These are phyloP conservation scores for Auricularia sp. DNA, from an alignment of 768 basidiomycete species.

Conservation along the genomic window DNA sequence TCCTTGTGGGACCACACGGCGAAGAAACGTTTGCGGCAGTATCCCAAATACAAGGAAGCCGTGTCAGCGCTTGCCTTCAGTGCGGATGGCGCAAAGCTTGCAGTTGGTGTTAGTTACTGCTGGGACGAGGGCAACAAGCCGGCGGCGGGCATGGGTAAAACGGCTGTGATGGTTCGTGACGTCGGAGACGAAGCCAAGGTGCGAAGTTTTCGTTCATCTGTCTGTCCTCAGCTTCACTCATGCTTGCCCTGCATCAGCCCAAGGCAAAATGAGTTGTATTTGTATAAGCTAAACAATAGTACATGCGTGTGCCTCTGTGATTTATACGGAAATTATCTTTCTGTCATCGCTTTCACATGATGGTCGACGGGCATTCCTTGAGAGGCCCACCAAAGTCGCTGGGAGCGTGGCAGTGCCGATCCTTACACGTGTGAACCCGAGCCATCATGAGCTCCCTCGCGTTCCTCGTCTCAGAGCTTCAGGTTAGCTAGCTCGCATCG, in stretches of 20 bases:
- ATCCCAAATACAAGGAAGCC: slow-evolving; percentile 62
- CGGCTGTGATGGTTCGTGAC: slow-evolving; percentile 49
- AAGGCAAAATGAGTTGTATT: neutral
- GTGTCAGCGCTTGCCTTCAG: slow-evolving; percentile 80
- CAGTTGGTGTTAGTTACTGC: slow-evolving; percentile 78
- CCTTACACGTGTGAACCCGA: neutral
- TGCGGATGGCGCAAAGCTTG: slow-evolving; percentile 70
- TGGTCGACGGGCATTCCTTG: neutral
- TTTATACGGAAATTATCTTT: no score
- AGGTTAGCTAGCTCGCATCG: slow-evolving; percentile 29
- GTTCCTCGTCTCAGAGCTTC: slow-evolving; percentile 47
- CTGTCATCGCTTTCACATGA: no score
- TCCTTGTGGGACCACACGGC: slow-evolving; percentile 97
- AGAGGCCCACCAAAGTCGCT: neutral
- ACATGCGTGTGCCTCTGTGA: no score
- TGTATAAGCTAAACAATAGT: neutral
- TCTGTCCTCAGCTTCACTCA: no score
- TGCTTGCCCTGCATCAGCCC: neutral
- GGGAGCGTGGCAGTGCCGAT: neutral
- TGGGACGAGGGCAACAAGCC: slow-evolving; percentile 83
- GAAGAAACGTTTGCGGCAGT: slow-evolving; percentile 90
- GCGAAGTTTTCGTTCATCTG: slow-evolving; percentile 8
- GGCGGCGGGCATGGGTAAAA: slow-evolving; percentile 50
- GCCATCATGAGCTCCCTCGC: slow-evolving; percentile 18
- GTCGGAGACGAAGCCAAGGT: slow-evolving; percentile 76